Evolutionary conservation across 2,329 filamentous ascomycete genomes (phyloP).

Genomic region (Colletotrichum orchidophilum): DNA sequence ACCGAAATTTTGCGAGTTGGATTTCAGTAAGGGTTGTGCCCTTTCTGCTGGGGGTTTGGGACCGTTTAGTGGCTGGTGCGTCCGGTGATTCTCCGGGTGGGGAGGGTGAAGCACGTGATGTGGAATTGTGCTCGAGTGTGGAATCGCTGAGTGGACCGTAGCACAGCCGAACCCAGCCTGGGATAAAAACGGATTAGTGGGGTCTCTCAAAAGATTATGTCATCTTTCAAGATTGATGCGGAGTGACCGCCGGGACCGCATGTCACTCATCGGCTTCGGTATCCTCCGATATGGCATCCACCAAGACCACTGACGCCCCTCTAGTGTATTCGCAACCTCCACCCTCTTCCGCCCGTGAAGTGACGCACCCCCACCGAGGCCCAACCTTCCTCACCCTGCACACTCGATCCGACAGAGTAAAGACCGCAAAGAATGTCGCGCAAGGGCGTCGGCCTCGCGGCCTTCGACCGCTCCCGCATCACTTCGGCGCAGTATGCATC

Average conservation of each 20-base stretch:
- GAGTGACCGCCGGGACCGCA: background rate
- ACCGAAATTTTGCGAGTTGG: conserved; percentile 23
- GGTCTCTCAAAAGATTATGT: conserved; percentile 10
- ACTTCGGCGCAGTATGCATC: conserved; percentile 89
- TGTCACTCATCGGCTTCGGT: conserved; percentile 8
- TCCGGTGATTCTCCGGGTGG: conserved; percentile 21
- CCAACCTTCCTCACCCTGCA: background rate
- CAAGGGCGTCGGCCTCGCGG: conserved; percentile 89
- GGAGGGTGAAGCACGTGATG: conserved; percentile 14
- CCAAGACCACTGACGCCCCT: conserved; percentile 2
- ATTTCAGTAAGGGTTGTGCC: conserved; percentile 28
- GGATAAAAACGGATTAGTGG: background rate
- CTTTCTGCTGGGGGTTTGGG: conserved; percentile 10
- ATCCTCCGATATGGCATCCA: conserved; percentile 4
- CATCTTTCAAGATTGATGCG: background rate
- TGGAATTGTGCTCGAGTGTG: background rate
- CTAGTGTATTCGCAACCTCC: background rate
- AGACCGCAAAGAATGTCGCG: conserved; percentile 65
- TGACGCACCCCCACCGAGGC: background rate
- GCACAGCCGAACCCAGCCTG: background rate
- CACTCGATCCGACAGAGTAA: background rate
- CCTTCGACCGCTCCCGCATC: conserved; percentile 86
- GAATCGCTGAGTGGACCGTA: background rate
- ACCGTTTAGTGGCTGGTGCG: conserved; percentile 4
- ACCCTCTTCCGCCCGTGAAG: background rate